Evolutionary conservation across 768 basidiomycete genomes (phyloP).

Genomic region (Botryobasidium botryosum): DNA sequence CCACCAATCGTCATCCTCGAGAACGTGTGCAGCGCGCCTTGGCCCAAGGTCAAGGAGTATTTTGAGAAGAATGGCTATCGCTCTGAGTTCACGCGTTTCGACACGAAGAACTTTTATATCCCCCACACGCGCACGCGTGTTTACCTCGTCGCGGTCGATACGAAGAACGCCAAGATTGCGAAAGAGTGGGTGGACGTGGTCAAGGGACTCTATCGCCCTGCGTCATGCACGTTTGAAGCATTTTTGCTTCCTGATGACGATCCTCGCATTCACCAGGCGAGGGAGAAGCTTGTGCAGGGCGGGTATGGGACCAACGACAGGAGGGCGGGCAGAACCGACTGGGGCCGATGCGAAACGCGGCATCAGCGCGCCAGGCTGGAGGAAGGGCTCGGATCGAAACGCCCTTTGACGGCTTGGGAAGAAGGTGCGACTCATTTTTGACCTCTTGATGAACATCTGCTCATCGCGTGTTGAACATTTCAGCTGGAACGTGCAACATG

Average conservation of each 20-base stretch:
- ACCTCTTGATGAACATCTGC: background rate
- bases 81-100: constrained; percentile 50
- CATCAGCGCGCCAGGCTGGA: constrained; percentile 78
- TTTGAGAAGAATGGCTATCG: constrained; percentile 64
- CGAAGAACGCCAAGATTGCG: constrained; percentile 37
- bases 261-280: constrained; percentile 75
- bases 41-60: constrained; percentile 55
- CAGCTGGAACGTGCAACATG: constrained; percentile 69
- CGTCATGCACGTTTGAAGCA: constrained; percentile 78
- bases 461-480: background rate
- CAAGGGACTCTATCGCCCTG: constrained; percentile 52
- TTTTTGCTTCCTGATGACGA: constrained; percentile 87
- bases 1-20: constrained; percentile 89
- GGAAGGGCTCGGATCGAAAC: constrained; percentile 62
- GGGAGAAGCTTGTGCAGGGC: constrained; percentile 66
- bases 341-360: constrained; percentile 83
- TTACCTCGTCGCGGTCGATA: constrained; percentile 56
- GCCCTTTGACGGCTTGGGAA: constrained; percentile 85
- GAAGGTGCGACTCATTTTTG: constrained; percentile 37
- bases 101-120: constrained; percentile 82
- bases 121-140: constrained; percentile 88
- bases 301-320: constrained; percentile 46
- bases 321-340: constrained; percentile 56
- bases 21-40: constrained; percentile 86
- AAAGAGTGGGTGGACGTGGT: constrained; percentile 45